Evolutionary conservation across 2,329 filamentous ascomycete genomes (phyloP), one percentile per base, ranked within the genome.

Genomic region (Neofusicoccum parvum): DNA sequence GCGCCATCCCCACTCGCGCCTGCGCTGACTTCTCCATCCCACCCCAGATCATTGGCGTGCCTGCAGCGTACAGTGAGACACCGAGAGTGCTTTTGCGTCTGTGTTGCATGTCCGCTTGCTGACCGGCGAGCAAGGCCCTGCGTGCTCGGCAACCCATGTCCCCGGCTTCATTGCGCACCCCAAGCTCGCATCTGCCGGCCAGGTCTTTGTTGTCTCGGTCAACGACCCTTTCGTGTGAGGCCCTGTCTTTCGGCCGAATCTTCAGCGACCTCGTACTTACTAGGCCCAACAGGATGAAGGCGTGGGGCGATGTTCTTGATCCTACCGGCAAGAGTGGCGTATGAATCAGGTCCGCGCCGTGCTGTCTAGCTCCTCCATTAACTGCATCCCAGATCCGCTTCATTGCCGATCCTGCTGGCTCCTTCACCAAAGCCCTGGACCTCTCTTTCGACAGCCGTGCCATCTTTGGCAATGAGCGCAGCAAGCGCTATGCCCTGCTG

Each of bases 161-260:
- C 94, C 94, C 0, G 91, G 91, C 64, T 98, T 93, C 81, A 90
- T 97, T 78, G 88, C 88, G 74, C 90, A 92, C 75, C 85, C 89
- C 64, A 88, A 89, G 76, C 85, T 96, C 71, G 91, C 91, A 81
- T 84, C 89, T 67, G 92, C 91, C 36, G 94, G 93, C 56, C 85
- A 90, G 73, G 91, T 97, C 51, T 96, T 96, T 74, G 92, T 98
- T 46, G 88, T 98, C 65, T 89, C 91, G 15, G 94, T 97, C 75
- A 98, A 98, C 76, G 94, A 98, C 77, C 87, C 93, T 20, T 97
- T 97, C 77, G 94, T 97, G 91, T 96, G 83, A 23, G 49, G 45
- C 46, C 20, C 27, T 45, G 20, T 60, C 54, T 46, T 46, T 60
- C 56, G 32, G 56, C 56, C 43, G 56, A 60, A 60, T 66, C 49